Evolutionary conservation across 805 yeast genomes (phyloP), one percentile per base, ranked within the genome.

Genomic region (Candida glaebosa): DNA sequence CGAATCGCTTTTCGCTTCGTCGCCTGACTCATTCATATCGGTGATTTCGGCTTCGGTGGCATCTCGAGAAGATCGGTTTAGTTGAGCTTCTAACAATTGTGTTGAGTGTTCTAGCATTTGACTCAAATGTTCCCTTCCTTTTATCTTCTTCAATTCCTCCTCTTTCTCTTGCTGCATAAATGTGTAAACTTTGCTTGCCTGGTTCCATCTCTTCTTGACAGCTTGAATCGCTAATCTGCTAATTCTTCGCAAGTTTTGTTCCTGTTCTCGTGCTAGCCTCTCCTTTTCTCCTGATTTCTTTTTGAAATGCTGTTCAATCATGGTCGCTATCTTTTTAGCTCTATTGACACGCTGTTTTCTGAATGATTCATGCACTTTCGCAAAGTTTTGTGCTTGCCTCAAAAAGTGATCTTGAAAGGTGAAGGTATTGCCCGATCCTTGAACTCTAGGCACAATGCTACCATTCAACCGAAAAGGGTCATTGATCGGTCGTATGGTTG

Each of bases 71-170:
- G 66, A 53, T 39, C 72, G 71, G 22, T 76, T 79, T 42, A 85
- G 60, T 49, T 91, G 95, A 1, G 96, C 95, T 46, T 89, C 96
- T 20, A 91, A 69, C 26, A 91, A 73, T 56, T 87, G 90, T 0
- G 96, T 87, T 18, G 96, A 87, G 54, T 90, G 93, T 54, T 90
- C 95, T 43, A 91, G 68, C 73, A 91, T 90, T 56, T 87, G 84
- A 42, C 87, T 81, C 42, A 91, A 70, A 57, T 90, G 96, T 53
- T 87, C 86, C 56, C 89, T 85, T 30, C 97, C 96, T 54, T 84
- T 81, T 7, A 78, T 76, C 40, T 86, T 78, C 56, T 88, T 84
- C 52, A 84, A 74, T 49, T 86, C 90, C 51, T 87, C 96, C 45
- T 76, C 83, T 50, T 85, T 87, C 46, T 83, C 79, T 36, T 82